Evolutionary conservation across 2,329 filamentous ascomycete genomes (phyloP), one percentile per base, ranked within the genome.

Genomic region (Hypoxylon sp.): DNA sequence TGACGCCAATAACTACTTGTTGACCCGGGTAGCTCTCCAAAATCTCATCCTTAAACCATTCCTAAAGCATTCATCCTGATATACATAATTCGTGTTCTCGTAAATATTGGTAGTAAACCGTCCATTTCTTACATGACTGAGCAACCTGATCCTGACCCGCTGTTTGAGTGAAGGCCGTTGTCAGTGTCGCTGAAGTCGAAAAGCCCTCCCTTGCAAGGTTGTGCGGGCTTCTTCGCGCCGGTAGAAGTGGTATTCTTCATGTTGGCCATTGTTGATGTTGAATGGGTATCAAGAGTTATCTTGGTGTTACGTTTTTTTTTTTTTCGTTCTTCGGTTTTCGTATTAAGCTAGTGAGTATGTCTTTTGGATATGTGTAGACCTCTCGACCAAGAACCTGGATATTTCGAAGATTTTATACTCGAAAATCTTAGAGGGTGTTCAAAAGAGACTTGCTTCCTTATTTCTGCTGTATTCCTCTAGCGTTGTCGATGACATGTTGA

Each of bases 131-230:
- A 70, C 68, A 70, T 70, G 43, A 70, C 61, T 1, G 55, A 53
- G 61, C 68, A 70, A 5, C 50, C 60, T 9, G 60, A 63, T 21
- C 61, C 48, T 2, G 49, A 32, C 19, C 30, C 30, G 23, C 53
- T 51, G 13, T 55, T 32, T 14, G 55, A 7, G 48, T 63, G 23
- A 23, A 70, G 65, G 14, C 64, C 68, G 17, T 45, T 45, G 46
- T 60, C 55, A 5, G 61, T 46, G 13, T 70, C 68, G 64, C 68
- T 70, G 32, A 70, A 68, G 58, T 70, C 68, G 49, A 70, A 70
- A 9, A 70, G 68, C 1, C 67, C 67, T 51, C 68, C 68, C 58
- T 70, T 70, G 32, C 51, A 60, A 11, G 55, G 60, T 14, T 5
- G 38, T 9, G 58, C 14, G 17, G 68, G 64, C 68, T 70, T 70